These are phyloP conservation scores for Fereydounia khargensis DNA, from an alignment of 1,284 basidiomycete genomes.

Conservation along the genomic window DNA sequence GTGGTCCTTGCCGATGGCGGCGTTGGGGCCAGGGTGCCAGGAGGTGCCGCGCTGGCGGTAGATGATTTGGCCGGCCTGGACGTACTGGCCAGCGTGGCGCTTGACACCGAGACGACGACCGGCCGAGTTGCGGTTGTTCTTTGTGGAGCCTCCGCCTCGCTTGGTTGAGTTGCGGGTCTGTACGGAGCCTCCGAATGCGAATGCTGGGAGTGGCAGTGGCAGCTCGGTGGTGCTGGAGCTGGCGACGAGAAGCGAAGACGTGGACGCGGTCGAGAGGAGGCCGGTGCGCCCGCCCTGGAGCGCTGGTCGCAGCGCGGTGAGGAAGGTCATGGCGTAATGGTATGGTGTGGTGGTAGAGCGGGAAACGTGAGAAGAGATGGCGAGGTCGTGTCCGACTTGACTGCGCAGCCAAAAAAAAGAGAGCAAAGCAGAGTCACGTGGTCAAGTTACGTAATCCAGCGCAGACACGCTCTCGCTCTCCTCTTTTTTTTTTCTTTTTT, in stretches of 20 bases:
- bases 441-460: no score
- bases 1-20: constrained; percentile 53
- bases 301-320: constrained; percentile 1
- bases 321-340: background rate
- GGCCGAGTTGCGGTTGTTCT: constrained; percentile 55
- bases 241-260: constrained; percentile 38
- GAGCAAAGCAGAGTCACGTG: no score
- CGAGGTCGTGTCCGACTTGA: no score
- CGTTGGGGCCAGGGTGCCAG: constrained; percentile 55
- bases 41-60: constrained; percentile 53
- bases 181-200: constrained; percentile 46
- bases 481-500: no score
- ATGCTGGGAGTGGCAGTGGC: constrained; percentile 26
- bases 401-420: no score
- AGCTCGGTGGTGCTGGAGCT: constrained; percentile 13
- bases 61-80: constrained; percentile 52
- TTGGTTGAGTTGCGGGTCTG: constrained; percentile 57
- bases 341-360: no score
- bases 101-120: constrained; percentile 56
- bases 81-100: constrained; percentile 46
- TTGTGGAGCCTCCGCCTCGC: constrained; percentile 54
- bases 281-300: constrained; percentile 17
- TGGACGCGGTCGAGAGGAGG: constrained; percentile 9
- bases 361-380: no score
- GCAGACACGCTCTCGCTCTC: no score